Conservation (phyloP, 2,329 filamentous ascomycete species). For the Colletotrichum caudatum region DNA sequence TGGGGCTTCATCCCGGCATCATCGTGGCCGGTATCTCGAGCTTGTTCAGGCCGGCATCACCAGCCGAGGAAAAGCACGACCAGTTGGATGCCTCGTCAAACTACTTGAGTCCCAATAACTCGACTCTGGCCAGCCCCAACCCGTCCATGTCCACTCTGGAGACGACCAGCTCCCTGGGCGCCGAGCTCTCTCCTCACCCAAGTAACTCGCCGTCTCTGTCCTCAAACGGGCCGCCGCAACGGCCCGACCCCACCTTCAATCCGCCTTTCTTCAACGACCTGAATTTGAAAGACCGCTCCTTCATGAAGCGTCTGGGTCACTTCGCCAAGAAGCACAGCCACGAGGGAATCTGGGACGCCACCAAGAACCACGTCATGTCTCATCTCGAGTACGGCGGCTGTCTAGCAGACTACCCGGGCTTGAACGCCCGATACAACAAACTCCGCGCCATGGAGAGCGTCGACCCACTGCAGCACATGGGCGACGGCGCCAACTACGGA, state of each 20-base stretch:
- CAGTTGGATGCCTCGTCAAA: constrained; percentile 32
- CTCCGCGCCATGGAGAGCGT: constrained; percentile 79
- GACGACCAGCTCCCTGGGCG: constrained; percentile 43
- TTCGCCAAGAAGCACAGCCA: constrained; percentile 84
- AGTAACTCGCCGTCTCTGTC: constrained; percentile 29
- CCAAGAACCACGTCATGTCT: constrained; percentile 79
- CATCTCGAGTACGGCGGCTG: constrained; percentile 87
- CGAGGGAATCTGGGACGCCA: constrained; percentile 76
- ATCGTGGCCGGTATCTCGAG: constrained; percentile 84
- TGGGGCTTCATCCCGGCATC: constrained; percentile 90
- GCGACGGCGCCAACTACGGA: constrained; percentile 42
- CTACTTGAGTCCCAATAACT: constrained; percentile 34
- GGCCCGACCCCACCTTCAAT: constrained; percentile 76
- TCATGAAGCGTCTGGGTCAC: constrained; percentile 75
- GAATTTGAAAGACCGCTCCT: constrained; percentile 74
- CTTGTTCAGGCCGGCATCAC: constrained; percentile 70
- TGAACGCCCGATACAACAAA: constrained; percentile 76
- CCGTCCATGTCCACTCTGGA: constrained; percentile 46
- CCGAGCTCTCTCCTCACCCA: constrained; percentile 40
- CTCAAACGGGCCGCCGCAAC: constrained; percentile 37
- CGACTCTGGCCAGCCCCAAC: constrained; percentile 43
- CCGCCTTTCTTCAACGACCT: constrained; percentile 82
- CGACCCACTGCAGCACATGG: constrained; percentile 61
- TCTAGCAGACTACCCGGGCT: constrained; percentile 79
- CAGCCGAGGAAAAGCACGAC: constrained; percentile 45